Evolutionary conservation across 163 green algal species (phyloP), one percentile per base, ranked within the genome.

Genomic region (Dunaliella salina): DNA sequence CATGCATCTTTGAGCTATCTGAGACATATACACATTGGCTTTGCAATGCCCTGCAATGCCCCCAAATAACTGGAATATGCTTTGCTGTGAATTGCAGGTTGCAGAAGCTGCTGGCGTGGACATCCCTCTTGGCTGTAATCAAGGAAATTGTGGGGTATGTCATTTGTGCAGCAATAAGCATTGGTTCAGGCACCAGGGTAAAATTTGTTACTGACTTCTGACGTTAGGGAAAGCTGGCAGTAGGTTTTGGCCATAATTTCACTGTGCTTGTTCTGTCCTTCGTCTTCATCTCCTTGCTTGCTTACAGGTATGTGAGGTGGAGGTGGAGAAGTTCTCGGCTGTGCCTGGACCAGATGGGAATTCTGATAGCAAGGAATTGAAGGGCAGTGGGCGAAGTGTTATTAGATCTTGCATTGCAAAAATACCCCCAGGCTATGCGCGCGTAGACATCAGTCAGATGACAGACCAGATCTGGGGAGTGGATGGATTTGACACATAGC

Each of bases 371-470:
- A 75, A 75, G 63, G 63, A 75, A 5, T 29, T 75, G 22, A 75
- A 75, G 24, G 63, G 63, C 22, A 75, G 63, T 75, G 63, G 63
- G 3, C 63, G 63, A 29, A 75, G 63, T 29, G 63, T 75, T 1
- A 75, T 75, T 75, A 26, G 63, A 29, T 75, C 63, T 75, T 75
- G 63, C 63, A 75, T 75, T 75, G 63, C 63, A 30, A 75, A 75
- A 29, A 26, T 75, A 75, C 63, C 63, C 22, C 63, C 63, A 75
- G 63, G 63, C 63, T 75, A 75, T 29, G 22, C 63, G 20, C 22
- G 24, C 13, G 63, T 75, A 12, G 63, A 75, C 22, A 75, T 75
- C 4, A 30, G 8, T 75, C 24, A 30, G 11, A 75, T 75, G 63
- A 29, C 24, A 75, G 24, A 29, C 63, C 22, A 75, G 63, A 75